Base-by-base conservation (phyloP, 1,139 yeast species). In the Kodamaea sp. region DNA sequence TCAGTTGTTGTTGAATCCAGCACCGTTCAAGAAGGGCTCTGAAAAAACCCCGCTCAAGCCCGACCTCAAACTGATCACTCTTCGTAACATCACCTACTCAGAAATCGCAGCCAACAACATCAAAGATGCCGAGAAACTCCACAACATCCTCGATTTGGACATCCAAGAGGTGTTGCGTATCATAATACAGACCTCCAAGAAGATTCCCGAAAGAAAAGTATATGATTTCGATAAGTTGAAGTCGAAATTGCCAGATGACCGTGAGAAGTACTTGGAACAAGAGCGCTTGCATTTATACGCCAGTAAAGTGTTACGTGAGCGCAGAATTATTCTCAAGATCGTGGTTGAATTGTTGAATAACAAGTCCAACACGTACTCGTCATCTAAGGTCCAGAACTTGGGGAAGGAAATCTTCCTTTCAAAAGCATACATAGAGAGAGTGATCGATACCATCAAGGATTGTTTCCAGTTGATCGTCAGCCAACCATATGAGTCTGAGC, bases 101-200 rank as follows among this genome's bases (percentile, higher is more conserved):
- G 59, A 57, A 15, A 53, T 70, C 22, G 57, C 68, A 5, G 38
- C 57, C 1, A 50, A 43, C 14, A 60, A 63, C 37, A 48, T 59
- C 15, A 47, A 55, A 9, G 69, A 63, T 57, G 77, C 81, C 44
- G 55, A 50, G 35, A 66, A 52, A 39, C 57, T 73, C 41, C 63
- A 70, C 9, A 42, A 55, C 2, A 15, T 59, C 2, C 54, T 76
- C 30, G 43, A 53, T 0, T 34, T 74, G 9, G 73, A 70, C 40
- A 48, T 51, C 11, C 44, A 50, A 13, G 83, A 80, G 42, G 61
- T 69, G 2, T 53, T 75, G 13, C 58, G 83, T 44, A 59, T 77
- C 8, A 61, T 78, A 6, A 41, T 55, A 16, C 78, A 73, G 43
- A 57, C 69, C 0, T 54, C 61, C 22, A 53, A 55, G 23, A 59